Conservation (phyloP, 2,329 filamentous ascomycete species). For the Fusarium virguliforme region DNA sequence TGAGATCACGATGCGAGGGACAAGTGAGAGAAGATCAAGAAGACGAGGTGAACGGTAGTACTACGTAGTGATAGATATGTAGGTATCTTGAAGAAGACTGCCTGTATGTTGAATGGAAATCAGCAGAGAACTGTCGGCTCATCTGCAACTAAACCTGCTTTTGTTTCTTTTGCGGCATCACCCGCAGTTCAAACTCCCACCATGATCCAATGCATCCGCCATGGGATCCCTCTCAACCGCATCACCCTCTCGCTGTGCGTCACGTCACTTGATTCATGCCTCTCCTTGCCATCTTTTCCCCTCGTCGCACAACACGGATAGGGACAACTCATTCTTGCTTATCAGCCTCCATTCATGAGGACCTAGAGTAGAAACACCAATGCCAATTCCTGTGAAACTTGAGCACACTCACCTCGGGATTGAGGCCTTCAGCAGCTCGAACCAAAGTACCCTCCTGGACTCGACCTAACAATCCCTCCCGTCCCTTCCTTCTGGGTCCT, state of each 20-base stretch:
- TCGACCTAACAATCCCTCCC: conserved; percentile 10
- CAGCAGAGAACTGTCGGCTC: neutral
- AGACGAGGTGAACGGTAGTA: conserved; percentile 1
- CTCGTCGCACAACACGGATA: too few species aligned
- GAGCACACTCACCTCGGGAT: neutral
- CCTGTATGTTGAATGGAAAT: neutral
- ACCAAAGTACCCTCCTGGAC: conserved; percentile 23
- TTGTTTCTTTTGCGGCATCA: conserved; percentile 7
- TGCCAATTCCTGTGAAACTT: conserved; percentile 38
- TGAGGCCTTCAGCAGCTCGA: conserved; percentile 9
- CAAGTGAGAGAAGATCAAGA: neutral
- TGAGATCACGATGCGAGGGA: conserved; percentile 30
- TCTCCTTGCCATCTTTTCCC: neutral
- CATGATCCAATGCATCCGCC: conserved; percentile 8
- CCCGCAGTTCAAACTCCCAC: neutral
- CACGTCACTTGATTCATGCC: conserved; percentile 33
- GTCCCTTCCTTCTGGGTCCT: conserved; percentile 34
- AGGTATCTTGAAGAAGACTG: neutral
- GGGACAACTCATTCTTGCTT: neutral
- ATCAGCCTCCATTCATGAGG: too few species aligned
- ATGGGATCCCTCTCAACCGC: conserved; percentile 13
- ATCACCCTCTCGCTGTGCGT: conserved; percentile 28
- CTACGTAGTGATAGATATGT: too few species aligned
- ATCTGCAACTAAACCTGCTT: conserved; percentile 1
- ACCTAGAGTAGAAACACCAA: too few species aligned